Conservation (phyloP, 768 basidiomycete species). For the Kwoniella sp. region DNA sequence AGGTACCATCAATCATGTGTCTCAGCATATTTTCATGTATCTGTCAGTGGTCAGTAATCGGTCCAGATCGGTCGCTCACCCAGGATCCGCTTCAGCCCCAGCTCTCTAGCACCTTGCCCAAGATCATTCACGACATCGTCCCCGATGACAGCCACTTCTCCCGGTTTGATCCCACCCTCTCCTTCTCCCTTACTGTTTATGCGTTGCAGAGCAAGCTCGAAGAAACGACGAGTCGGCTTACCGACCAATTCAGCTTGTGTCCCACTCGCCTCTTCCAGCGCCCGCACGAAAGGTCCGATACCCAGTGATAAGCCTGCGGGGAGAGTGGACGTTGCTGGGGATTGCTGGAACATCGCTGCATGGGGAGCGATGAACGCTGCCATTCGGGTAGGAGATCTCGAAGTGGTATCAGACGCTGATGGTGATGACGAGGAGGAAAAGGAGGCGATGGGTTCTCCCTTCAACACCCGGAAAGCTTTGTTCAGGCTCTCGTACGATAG, state of each 20-base stretch:
- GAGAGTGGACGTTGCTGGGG: constrained; percentile 53
- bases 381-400: not conserved
- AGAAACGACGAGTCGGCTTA: constrained; percentile 67
- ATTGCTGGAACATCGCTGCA: constrained; percentile 60
- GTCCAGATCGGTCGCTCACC: constrained; percentile 58
- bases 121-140: constrained; percentile 71
- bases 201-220: constrained; percentile 63
- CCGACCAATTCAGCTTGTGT: constrained; percentile 64
- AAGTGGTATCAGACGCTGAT: not conserved
- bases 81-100: constrained; percentile 67
- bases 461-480: constrained; percentile 68
- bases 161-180: constrained; percentile 35
- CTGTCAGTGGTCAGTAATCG: not conserved
- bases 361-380: constrained; percentile 61
- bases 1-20: not conserved
- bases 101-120: constrained; percentile 65
- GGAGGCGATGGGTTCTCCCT: constrained; percentile 56
- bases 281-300: constrained; percentile 70
- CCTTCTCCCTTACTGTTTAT: constrained; percentile 8
- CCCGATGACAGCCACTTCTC: constrained; percentile 63
- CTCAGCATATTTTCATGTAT: not conserved
- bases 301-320: constrained; percentile 66
- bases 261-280: constrained; percentile 64
- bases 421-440: not conserved
- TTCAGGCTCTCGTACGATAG: constrained; percentile 66